Percentiles rank a stretch among this genome's conserved stretches.
phyloP scores from a whole-genome alignment of 345 rosid genomes.

The Populus pruinosa region DNA sequence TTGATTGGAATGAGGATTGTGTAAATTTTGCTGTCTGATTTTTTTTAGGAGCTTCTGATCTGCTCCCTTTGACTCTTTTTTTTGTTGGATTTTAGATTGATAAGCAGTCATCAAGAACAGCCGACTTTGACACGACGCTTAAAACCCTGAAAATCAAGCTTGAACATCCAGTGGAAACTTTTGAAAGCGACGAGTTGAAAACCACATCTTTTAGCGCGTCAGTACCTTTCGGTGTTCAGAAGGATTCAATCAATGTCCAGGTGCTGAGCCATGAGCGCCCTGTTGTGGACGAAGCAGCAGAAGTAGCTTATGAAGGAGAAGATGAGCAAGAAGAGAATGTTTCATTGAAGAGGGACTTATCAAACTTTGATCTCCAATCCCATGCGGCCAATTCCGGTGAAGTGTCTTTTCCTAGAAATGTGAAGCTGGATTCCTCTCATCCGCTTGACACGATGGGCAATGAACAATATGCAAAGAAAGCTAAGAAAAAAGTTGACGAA shows the following conservation, averaged over 20 bases:
- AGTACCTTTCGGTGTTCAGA: conserved; percentile 17
- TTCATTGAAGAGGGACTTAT: conserved; percentile 56
- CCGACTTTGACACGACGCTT: conserved; percentile 23
- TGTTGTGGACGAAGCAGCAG: conserved; percentile 32
- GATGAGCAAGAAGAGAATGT: conserved; percentile 64
- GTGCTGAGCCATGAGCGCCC: conserved; percentile 32
- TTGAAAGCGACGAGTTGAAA: conserved; percentile 42
- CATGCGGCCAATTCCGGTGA: conserved; percentile 25
- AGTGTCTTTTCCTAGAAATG: conserved; percentile 19
- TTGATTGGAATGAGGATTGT: background rate
- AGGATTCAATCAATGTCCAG: conserved; percentile 26
- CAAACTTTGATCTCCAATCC: conserved; percentile 49
- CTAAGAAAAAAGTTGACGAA: conserved; percentile 16
- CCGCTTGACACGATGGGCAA: conserved; percentile 23
- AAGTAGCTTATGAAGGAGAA: conserved; percentile 66
- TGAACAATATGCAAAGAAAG: conserved; percentile 11
- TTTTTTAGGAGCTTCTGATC: background rate
- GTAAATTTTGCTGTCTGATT: background rate
- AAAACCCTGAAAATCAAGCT: conserved; percentile 45
- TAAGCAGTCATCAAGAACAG: conserved; percentile 22
- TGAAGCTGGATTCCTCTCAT: conserved; percentile 12
- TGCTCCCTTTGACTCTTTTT: background rate
- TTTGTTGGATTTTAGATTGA: conserved; percentile 32
- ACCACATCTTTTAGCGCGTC: conserved; percentile 32
- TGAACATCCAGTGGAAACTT: conserved; percentile 53